Evolutionary conservation across 805 yeast species (phyloP).

Genomic region (Crinitomyces ghanaensis): DNA sequence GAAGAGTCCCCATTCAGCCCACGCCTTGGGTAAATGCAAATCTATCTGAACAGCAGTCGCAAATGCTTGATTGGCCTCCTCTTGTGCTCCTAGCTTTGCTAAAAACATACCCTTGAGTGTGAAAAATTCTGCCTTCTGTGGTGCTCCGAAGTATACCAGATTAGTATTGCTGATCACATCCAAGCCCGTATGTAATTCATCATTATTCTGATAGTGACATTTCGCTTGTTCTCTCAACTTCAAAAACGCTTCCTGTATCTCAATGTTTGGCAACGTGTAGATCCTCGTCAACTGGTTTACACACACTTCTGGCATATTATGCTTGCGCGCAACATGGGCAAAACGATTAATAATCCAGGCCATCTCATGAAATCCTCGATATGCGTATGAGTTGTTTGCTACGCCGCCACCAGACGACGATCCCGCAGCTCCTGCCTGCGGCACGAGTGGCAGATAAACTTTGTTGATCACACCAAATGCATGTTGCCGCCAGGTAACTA

Average conservation of each 20-base stretch:
- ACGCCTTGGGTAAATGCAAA: slow-evolving; percentile 86
- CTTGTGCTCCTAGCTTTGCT: slow-evolving; percentile 79
- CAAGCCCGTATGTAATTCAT: slow-evolving; percentile 85
- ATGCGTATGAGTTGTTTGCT: slow-evolving; percentile 81
- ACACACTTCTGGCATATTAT: slow-evolving; percentile 94
- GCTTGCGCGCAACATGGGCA: slow-evolving; percentile 97
- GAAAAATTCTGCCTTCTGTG: slow-evolving; percentile 96
- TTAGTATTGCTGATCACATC: slow-evolving; percentile 97
- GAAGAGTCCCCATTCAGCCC: slow-evolving; percentile 99
- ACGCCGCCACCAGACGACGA: slow-evolving; percentile 15
- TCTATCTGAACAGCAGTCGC: slow-evolving; percentile 97
- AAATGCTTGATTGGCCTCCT: slow-evolving; percentile 95
- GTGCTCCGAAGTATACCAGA: slow-evolving; percentile 89
- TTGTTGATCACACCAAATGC: slow-evolving; percentile 93
- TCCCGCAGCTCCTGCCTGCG: slow-evolving; percentile 64
- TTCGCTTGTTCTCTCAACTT: slow-evolving; percentile 95
- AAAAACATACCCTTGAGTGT: slow-evolving; percentile 97
- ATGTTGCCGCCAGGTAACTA: slow-evolving; percentile 98
- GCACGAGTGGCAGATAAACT: slow-evolving; percentile 86
- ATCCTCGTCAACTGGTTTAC: slow-evolving; percentile 85
- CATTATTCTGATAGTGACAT: slow-evolving; percentile 87
- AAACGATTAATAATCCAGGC: slow-evolving; percentile 98
- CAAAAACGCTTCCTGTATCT: slow-evolving; percentile 94
- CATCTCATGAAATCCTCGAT: slow-evolving; percentile 95
- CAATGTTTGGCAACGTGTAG: slow-evolving; percentile 92